Conservation (phyloP, 305 asterid species). For the Nicotiana rustica region DNA sequence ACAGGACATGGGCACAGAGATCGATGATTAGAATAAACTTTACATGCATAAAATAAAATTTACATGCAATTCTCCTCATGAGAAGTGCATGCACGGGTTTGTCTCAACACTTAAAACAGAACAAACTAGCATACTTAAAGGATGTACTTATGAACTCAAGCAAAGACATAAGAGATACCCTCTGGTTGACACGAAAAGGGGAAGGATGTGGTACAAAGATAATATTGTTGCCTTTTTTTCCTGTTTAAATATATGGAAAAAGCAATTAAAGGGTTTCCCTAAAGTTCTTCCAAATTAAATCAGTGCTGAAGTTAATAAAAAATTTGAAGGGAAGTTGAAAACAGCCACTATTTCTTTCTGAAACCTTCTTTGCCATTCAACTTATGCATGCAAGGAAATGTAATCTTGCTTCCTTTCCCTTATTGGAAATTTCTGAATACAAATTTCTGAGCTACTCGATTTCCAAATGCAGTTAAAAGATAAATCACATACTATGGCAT, state of each 20-base stretch:
- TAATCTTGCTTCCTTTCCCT: background rate
- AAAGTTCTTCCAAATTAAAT: background rate
- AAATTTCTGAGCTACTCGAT: background rate
- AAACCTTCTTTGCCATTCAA: constrained; percentile 8
- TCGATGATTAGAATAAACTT: background rate
- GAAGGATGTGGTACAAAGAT: background rate
- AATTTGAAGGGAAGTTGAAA: background rate
- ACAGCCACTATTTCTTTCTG: background rate
- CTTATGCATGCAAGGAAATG: background rate
- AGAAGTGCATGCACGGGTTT: background rate
- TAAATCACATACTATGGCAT: constrained; percentile 57
- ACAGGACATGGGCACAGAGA: constrained; percentile 19
- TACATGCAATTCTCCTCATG: constrained; percentile 19
- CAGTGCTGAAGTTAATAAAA: background rate
- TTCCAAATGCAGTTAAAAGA: constrained; percentile 34
- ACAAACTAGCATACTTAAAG: constrained; percentile 12
- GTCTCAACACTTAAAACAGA: constrained; percentile 15
- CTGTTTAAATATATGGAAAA: background rate
- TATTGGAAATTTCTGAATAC: background rate
- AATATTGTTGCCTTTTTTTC: background rate
- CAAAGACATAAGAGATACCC: background rate
- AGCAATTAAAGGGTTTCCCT: background rate
- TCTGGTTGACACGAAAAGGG: background rate
- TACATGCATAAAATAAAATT: background rate
- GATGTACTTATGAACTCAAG: background rate